Conservation (phyloP, 2,329 filamentous ascomycete species). For the Alternaria angustiovoidea region DNA sequence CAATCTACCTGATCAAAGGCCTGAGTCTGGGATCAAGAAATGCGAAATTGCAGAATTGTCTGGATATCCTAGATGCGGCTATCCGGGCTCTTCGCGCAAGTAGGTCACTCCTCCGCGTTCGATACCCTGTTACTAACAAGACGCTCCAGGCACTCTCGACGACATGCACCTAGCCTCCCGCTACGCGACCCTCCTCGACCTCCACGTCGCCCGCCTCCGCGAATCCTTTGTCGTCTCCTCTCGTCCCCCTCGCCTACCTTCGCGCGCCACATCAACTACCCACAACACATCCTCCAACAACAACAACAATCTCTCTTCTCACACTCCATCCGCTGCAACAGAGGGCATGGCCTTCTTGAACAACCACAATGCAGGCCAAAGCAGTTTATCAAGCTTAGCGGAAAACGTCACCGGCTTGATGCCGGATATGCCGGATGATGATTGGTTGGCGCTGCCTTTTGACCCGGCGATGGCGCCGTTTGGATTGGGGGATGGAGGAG, state of each 20-base stretch:
- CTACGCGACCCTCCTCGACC: conserved; percentile 60
- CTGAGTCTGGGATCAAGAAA: conserved; percentile 60
- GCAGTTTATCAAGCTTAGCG: conserved; percentile 45
- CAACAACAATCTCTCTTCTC: conserved; percentile 20
- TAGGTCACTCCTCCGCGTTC: conserved; percentile 7
- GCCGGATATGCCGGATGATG: conserved; percentile 50
- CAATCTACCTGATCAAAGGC: conserved; percentile 63
- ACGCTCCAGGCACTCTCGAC: conserved; percentile 52
- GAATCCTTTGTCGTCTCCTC: conserved; percentile 50
- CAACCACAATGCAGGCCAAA: conserved; percentile 48
- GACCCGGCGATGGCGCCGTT: conserved; percentile 52
- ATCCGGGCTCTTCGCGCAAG: conserved; percentile 59
- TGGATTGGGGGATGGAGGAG: conserved; percentile 40
- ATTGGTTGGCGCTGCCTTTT: conserved; percentile 51
- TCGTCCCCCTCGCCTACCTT: conserved; percentile 45
- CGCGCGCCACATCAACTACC: conserved; percentile 40
- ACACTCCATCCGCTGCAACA: conserved; percentile 38
- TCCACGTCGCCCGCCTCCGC: conserved; percentile 48
- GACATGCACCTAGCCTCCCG: conserved; percentile 62
- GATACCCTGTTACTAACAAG: conserved; percentile 5
- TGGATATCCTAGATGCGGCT: conserved; percentile 58
- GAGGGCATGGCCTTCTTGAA: conserved; percentile 49
- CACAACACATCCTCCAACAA: conserved; percentile 38
- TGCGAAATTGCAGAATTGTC: conserved; percentile 58
- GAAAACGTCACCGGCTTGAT: conserved; percentile 47